Percentiles rank a stretch among this genome's conserved stretches.
Evolutionary conservation across 805 yeast genomes (phyloP).

Genomic region (Blastobotrys parvus): DNA sequence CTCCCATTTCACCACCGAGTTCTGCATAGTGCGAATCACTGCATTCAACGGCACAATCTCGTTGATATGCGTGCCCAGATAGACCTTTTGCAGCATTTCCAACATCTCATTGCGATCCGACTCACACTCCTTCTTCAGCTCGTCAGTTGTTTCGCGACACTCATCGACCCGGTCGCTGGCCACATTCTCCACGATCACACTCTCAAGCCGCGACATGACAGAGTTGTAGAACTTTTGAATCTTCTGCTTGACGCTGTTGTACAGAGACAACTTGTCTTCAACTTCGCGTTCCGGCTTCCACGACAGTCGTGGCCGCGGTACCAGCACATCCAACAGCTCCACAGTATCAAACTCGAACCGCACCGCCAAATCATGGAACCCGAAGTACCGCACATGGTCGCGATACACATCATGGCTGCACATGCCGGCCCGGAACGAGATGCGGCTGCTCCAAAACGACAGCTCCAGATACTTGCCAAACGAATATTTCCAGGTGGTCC

Average conservation of each 20-base stretch:
- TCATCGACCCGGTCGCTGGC: conserved; percentile 62
- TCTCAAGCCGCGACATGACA: conserved; percentile 54
- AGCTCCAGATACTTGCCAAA: conserved; percentile 90
- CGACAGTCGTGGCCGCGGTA: conserved; percentile 61
- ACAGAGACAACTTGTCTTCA: conserved; percentile 56
- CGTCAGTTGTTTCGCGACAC: conserved; percentile 52
- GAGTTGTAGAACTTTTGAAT: conserved; percentile 61
- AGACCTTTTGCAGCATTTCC: conserved; percentile 41
- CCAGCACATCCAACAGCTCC: conserved; percentile 68
- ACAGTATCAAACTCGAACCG: conserved; percentile 69
- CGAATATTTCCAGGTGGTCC: conserved; percentile 81
- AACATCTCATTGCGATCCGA: conserved; percentile 32
- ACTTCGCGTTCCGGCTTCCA: conserved; percentile 71
- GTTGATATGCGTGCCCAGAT: conserved; percentile 47
- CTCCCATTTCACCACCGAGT: conserved; percentile 83
- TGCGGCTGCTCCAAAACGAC: conserved; percentile 61
- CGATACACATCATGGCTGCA: conserved; percentile 78
- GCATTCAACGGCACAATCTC: conserved; percentile 65
- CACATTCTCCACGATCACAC: conserved; percentile 73
- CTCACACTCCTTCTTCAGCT: conserved; percentile 54
- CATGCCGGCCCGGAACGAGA: conserved; percentile 49
- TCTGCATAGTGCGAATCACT: conserved; percentile 64
- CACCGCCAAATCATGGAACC: conserved; percentile 69
- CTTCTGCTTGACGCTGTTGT: conserved; percentile 44
- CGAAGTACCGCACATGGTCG: conserved; percentile 78